Conservation (phyloP, 441 rosid species). For the Gossypium trilobum region DNA sequence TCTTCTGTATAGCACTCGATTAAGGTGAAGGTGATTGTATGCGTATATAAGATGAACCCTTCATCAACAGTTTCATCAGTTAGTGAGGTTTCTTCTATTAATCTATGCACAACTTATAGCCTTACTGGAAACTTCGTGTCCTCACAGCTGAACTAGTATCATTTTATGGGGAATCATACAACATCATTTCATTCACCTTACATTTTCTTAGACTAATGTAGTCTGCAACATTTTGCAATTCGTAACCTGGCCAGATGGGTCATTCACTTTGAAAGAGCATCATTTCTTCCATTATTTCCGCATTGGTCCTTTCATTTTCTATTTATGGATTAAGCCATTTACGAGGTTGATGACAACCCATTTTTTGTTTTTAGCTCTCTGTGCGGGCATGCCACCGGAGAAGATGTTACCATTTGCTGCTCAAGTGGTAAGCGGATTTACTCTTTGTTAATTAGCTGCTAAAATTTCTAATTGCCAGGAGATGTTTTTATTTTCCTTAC, state of each 20-base stretch:
- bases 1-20: neutral
- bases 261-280: neutral
- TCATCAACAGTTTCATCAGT: neutral
- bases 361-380: slow-evolving; percentile 39
- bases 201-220: neutral
- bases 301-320: neutral
- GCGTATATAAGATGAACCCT: neutral
- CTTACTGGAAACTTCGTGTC: neutral
- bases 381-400: slow-evolving; percentile 60
- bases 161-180: neutral
- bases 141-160: neutral
- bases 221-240: neutral
- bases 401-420: slow-evolving; percentile 75
- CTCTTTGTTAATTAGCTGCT: neutral
- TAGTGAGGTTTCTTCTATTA: neutral
- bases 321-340: neutral
- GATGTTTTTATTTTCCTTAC: neutral
- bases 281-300: neutral
- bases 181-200: neutral
- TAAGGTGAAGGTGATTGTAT: neutral
- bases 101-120: neutral
- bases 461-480: neutral
- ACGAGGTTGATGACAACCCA: neutral
- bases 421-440: slow-evolving; percentile 46
- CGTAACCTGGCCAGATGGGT: neutral